phyloP scores from a whole-genome alignment of 768 basidiomycete genomes.

The Suillus lakei region DNA sequence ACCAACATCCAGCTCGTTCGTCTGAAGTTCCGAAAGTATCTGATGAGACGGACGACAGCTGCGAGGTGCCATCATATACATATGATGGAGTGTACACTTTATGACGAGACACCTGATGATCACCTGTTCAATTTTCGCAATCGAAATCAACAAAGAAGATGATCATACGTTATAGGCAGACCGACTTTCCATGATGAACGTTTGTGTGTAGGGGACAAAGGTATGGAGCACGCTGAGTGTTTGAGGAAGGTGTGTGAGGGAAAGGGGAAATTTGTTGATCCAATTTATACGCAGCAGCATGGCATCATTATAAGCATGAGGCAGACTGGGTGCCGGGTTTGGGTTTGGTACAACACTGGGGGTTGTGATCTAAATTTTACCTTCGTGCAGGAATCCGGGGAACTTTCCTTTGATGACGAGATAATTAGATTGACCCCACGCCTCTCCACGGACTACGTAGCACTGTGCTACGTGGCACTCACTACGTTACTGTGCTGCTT shows the following conservation, averaged over 20 bases:
- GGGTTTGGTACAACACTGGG: background rate
- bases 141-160: background rate
- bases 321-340: background rate
- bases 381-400: background rate
- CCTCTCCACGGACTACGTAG: too few relatives aligned
- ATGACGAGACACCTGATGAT: constrained; percentile 12
- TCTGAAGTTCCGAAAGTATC: constrained; percentile 23
- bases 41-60: constrained; percentile 28
- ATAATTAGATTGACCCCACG: background rate
- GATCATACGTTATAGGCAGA: constrained; percentile 16
- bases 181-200: constrained; percentile 6
- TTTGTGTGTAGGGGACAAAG: background rate
- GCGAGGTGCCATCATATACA: constrained; percentile 28
- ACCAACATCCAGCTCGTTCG: constrained; percentile 25
- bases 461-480: background rate
- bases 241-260: background rate
- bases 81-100: constrained; percentile 19
- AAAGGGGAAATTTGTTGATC: background rate
- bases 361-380: background rate
- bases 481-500: background rate
- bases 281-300: background rate
- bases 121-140: background rate
- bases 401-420: background rate
- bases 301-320: background rate
- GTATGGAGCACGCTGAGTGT: constrained; percentile 2